Evolutionary conservation across 257 asterid genomes (phyloP), one percentile per base, ranked within the genome.

Genomic region (Haberlea rhodopensis): DNA sequence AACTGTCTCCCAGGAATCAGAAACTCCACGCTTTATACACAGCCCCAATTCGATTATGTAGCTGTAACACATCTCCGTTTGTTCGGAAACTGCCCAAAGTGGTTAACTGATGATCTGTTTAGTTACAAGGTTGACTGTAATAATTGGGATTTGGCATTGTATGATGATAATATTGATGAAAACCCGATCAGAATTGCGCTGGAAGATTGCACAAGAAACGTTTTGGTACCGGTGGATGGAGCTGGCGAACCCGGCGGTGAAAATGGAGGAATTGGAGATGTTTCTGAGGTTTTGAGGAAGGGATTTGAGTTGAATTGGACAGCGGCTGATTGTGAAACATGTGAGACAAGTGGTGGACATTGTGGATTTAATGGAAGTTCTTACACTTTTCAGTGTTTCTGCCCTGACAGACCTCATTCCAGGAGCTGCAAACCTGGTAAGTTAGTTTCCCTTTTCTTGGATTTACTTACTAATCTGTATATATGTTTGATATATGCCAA

Each of bases 231-330:
- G 0, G 84, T 80, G 63, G 96, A 81, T 23, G 51, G 57, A 29
- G 10, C 0, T 5, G 81, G 28, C 9, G 60, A 25, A n/a, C n/a
- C n/a, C n/a, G n/a, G n/a, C 8, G 75, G 62, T 62, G 49, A 23
- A 26, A 73, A 18, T 0, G 48, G 37, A 10, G 76, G 24, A 31
- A 31, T 29, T 6, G 67, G 52, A 1, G 34, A 78, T 31, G 63
- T 75, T 72, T 52, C 6, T 1, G 72, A 27, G 70, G 56, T 77
- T 2, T 65, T 83, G 80, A 80, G 71, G 43, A 81, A 73, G 57
- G 96, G 94, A 7, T 81, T 89, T 60, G 45, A 43, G 25, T 26
- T 83, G 78, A 75, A 54, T 0, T 90, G 95, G 97, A 76, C 0
- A 2, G 87, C 79, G 0, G 37, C 53, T 69, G 75, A 76, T 19